Base-by-base conservation (phyloP, 1,284 basidiomycete genomes). In the Melampsora larici-populina region DNA sequence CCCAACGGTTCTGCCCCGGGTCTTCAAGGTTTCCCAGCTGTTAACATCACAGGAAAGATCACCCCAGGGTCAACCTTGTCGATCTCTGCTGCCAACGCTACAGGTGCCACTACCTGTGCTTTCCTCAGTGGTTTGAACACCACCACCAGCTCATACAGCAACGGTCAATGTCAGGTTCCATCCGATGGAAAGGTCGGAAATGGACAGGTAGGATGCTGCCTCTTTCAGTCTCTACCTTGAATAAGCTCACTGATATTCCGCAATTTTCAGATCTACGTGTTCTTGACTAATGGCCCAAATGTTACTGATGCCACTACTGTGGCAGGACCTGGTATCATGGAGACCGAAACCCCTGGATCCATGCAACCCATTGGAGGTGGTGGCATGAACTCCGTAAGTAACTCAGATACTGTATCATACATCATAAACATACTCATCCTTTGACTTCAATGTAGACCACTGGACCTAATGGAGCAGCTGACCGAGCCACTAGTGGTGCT, bases 111-210 rank as follows among this genome's bases (percentile, higher is more conserved):
- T 4, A 67, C 9, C 64, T 75, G 72, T 68, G 64, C 51, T 36
- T 75, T 75, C 49, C 51, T 75, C 62, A 75, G 72, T 24, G 72
- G 72, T 43, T 48, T 75, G 26, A 75, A 75, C 48, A 51, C 72
- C 26, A 75, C 72, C 1, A 66, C 36, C 72, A 63, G 63, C 24
- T 2, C 63, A 0, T 60, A 66, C 36, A 55, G 63, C 33, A 55
- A 75, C 24, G 64, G 64, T 13, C 48, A 40, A 18, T 75, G 72
- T 43, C 64, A 75, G 51, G 64, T 75, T 17, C 72, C 72, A 1
- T 36, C 29, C 26, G 72, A 75, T 36, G 64, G 64, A 11, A 75
- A 67, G 51, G 36, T 75, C 40, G 72, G 72, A 40, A 55, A 33
- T 60, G 72, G 72, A 26, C 72, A 75, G 46, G 72, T 75, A 31